These are phyloP conservation scores for Kwoniella sp. DNA, from an alignment of 768 basidiomycete genomes.

Conservation along the genomic window DNA sequence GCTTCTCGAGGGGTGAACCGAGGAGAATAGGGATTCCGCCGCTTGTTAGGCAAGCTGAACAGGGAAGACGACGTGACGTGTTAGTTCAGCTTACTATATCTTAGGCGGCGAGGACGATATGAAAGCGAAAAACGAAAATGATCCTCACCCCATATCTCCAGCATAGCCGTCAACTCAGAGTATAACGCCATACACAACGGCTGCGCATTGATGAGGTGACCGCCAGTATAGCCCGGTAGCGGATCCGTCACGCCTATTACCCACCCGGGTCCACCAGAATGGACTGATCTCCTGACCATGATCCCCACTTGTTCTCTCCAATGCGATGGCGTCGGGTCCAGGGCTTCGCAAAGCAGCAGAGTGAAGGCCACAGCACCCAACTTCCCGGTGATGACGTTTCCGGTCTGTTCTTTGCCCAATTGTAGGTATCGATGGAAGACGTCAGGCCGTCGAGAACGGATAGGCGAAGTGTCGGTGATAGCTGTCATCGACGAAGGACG, in stretches of 20 bases:
- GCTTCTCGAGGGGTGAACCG: not conserved
- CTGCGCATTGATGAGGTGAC: slow-evolving; percentile 4
- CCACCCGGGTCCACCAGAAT: slow-evolving; percentile 9
- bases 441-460: not conserved
- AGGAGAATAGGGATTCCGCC: slow-evolving; percentile 2
- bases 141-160: slow-evolving; percentile 10
- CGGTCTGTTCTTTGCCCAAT: not conserved
- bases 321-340: slow-evolving; percentile 7
- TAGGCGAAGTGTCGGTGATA: not conserved
- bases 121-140: too few species aligned
- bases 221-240: slow-evolving; percentile 3
- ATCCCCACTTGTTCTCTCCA: slow-evolving; percentile 4
- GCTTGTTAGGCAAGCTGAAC: slow-evolving; percentile 7
- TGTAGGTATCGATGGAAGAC: not conserved
- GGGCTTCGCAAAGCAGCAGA: slow-evolving; percentile 4
- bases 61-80: not conserved
- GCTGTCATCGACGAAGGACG: not conserved
- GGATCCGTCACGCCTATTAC: slow-evolving; percentile 9
- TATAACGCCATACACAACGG: slow-evolving; percentile 8
- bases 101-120: too few species aligned
- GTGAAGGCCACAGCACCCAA: slow-evolving; percentile 6
- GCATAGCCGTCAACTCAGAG: slow-evolving; percentile 8
- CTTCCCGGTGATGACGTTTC: not conserved
- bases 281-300: not conserved
- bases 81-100: too few species aligned